phyloP scores from a whole-genome alignment of 768 basidiomycete species.

The Russula dissimulans region DNA sequence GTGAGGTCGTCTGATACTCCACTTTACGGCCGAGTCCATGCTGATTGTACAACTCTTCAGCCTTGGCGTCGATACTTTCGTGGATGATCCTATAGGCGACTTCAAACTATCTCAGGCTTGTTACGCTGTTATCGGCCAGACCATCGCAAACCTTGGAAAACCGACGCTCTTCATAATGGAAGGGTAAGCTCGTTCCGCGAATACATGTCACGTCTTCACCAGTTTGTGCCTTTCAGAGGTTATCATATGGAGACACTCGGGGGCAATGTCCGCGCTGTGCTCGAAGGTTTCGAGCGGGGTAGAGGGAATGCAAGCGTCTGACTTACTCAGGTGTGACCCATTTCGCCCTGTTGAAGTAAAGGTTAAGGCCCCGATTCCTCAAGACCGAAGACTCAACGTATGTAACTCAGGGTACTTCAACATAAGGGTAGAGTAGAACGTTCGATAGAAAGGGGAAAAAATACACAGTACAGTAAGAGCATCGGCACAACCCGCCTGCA shows the following conservation, averaged over 20 bases:
- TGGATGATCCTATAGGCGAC: constrained; percentile 26
- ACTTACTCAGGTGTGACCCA: neutral
- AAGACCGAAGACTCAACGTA: neutral
- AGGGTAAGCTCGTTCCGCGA: constrained; percentile 23
- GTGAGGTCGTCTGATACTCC: constrained; percentile 22
- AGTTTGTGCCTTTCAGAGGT: constrained; percentile 18
- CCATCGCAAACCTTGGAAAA: constrained; percentile 17
- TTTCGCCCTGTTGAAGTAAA: neutral
- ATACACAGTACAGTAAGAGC: constrained; percentile 12
- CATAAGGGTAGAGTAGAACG: neutral
- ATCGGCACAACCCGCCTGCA: neutral
- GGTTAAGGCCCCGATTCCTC: neutral
- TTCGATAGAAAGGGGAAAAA: neutral
- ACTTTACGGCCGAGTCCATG: neutral
- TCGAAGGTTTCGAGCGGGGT: constrained; percentile 21
- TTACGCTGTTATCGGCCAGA: constrained; percentile 24
- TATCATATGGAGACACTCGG: constrained; percentile 25
- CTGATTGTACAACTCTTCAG: constrained; percentile 13
- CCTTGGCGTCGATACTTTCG: constrained; percentile 30
- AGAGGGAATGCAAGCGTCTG: neutral
- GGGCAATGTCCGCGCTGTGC: constrained; percentile 24
- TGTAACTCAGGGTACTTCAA: neutral
- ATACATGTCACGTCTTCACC: neutral
- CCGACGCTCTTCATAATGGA: constrained; percentile 30
- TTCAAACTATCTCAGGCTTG: constrained; percentile 24